Evolutionary conservation across 1,284 basidiomycete species (phyloP), one percentile per base, ranked within the genome.

Genomic region (Paramarasmius palmivorus): DNA sequence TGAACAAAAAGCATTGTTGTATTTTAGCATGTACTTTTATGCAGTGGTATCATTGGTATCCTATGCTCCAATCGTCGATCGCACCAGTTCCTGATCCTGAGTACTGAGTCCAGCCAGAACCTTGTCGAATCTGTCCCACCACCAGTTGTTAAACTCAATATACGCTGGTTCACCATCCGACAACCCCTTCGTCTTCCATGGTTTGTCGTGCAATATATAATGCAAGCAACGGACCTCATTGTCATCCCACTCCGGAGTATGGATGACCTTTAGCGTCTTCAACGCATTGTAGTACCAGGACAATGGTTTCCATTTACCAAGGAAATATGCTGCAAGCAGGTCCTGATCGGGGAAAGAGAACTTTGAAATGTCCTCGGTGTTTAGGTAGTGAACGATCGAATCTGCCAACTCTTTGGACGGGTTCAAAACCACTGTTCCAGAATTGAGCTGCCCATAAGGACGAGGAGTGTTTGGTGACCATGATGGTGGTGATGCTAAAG

Each of bases 271-370:
- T 57, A 93, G 68, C 17, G 91, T 90, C 71, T 92, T 92, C 59
- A 95, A 77, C 0, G 91, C 92, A 61, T 96, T 96, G 71, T 93
- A 95, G 56, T 83, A 82, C 83, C 89, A 95, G 0, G 86, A 82
- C 29, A 95, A 69, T 9, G 88, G 84, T 53, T 74, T 81, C 86
- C 86, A 92, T 62, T 71, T 88, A 14, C 87, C 89, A 49, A 76
- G 70, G 75, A 95, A 98, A 64, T 86, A 84, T 32, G 82, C 83
- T 1, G 93, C 82, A 29, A 98, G 82, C 22, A 97, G 80, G 64
- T 98, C 95, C 70, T 98, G 95, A 68, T 98, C 95, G 1, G 94
- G 88, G 69, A 98, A 98, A 37, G 77, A 77, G 72, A 88, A 95
- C 1, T 77, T 78, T 4, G 82, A 62, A 14, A 97, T 77, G 5